Evolutionary conservation across 2,329 filamentous ascomycete genomes (phyloP).

Genomic region (Zopfia rhizophila): DNA sequence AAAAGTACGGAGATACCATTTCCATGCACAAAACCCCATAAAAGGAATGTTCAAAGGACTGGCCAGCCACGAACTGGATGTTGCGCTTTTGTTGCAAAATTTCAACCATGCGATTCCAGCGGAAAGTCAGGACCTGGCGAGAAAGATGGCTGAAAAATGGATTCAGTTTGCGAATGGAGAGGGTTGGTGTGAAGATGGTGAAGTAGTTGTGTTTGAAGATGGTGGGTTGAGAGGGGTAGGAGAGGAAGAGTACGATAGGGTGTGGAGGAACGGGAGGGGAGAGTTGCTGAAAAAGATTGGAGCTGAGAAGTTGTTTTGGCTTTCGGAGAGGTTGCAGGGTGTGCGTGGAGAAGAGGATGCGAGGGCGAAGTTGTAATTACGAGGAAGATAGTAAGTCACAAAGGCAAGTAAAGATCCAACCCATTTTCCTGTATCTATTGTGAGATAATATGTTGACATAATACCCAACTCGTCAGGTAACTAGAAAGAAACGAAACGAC

Average conservation of each 20-base stretch:
- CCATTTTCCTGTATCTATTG: too few species aligned
- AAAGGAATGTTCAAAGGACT: conserved; percentile 31
- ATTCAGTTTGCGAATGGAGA: conserved; percentile 37
- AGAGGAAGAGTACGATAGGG: conserved; percentile 34
- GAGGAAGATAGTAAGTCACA: too few species aligned
- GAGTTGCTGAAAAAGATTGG: conserved; percentile 33
- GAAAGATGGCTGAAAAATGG: conserved; percentile 35
- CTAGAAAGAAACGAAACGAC: too few species aligned
- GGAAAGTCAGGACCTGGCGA: conserved; percentile 19
- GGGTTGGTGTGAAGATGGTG: conserved; percentile 30
- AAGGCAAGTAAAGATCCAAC: too few species aligned
- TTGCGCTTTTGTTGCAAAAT: conserved; percentile 41
- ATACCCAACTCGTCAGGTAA: too few species aligned
- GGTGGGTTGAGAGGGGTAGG: conserved; percentile 20
- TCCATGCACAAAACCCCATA: conserved; percentile 42
- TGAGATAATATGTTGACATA: too few species aligned
- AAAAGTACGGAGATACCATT: conserved; percentile 35
- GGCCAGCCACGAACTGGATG: conserved; percentile 43
- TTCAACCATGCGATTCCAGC: conserved; percentile 32
- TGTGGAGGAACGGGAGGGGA: conserved; percentile 33
- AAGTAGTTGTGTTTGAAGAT: conserved; percentile 33
- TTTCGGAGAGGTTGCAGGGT: conserved; percentile 43
- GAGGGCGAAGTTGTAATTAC: too few species aligned
- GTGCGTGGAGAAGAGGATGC: too few species aligned
- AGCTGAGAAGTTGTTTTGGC: conserved; percentile 30